Percentiles rank a stretch among this genome's conserved stretches.
Conservation (phyloP, 1,139 yeast genomes). For the Pichia sp. region DNA sequence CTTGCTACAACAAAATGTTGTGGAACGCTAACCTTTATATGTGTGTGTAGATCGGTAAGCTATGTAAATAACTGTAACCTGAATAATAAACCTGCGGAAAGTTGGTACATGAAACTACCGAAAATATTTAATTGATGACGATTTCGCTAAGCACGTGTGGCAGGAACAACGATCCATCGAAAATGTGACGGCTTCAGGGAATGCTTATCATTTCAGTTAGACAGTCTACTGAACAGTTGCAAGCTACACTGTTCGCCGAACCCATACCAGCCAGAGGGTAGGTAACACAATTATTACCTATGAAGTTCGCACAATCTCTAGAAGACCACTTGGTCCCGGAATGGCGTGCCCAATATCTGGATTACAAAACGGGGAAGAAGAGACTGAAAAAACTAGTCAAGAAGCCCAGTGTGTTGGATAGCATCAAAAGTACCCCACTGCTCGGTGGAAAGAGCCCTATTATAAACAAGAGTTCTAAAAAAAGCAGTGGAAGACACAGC, state of each 20-base stretch:
- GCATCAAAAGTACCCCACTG: conserved; percentile 9
- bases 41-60: background rate
- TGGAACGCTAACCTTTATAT: conserved; percentile 9
- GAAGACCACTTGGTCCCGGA: conserved; percentile 70
- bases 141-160: conserved; percentile 3
- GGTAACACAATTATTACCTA: conserved; percentile 20
- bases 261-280: background rate
- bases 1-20: conserved; percentile 19
- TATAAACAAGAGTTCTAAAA: background rate
- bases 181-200: too few relatives aligned
- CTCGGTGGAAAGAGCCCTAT: background rate
- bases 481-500: background rate
- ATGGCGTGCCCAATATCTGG: conserved; percentile 78
- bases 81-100: background rate
- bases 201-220: background rate
- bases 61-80: too few relatives aligned
- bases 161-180: background rate
- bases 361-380: conserved; percentile 67
- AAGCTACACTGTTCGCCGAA: too few relatives aligned
- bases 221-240: background rate
- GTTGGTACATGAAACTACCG: background rate
- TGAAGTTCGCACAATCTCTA: conserved; percentile 62
- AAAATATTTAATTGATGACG: background rate
- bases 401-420: conserved; percentile 21
- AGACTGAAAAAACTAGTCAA: conserved; percentile 45